Evolutionary conservation across 768 basidiomycete species (phyloP), one percentile per base, ranked within the genome.

Genomic region (Lenzites betulinus): DNA sequence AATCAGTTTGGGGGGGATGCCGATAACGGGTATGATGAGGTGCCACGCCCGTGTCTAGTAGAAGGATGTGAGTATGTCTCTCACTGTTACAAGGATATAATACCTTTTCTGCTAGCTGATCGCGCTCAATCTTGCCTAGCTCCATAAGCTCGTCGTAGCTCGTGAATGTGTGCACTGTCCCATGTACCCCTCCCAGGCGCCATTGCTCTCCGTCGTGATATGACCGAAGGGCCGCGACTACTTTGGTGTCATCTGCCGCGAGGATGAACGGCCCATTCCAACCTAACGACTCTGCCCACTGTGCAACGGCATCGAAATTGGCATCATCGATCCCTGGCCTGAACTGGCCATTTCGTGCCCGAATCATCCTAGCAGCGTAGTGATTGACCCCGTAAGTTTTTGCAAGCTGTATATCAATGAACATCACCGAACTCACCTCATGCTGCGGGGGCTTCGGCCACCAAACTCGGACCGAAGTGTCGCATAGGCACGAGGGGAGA

Each of bases 241-340:
- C 66, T 53, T 77, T 75, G 0, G 73, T 73, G 41, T 78, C 76
- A 54, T 78, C 74, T 33, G 70, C 72, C n/a, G 64, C 63, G 0
- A 76, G 52, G 6, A 47, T 63, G 23, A 69, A 43, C 0, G 71
- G 72, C 0, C 70, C 73, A 20, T 49, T 12, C 23, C 56, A 64
- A 1, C 39, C 13, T 12, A 70, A 26, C 15, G 59, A 59, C 0
- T 22, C 23, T 3, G 72, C 51, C 25, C 70, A 61, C 3, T 68
- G 52, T 1, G n/a, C 18, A 0, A 56, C 71, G 0, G 59, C 62
- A 18, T 64, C 51, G 51, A 72, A 73, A 18, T 41, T 39, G 11
- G 38, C 39, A 38, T 41, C 36, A 15, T 38, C 20, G 20, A 41
- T 39, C 15, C 51, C 38, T 3, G 51, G 25, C 7, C 26, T 38